Base-by-base conservation (phyloP, 2,329 filamentous ascomycete species). In the Alternaria brassicae region DNA sequence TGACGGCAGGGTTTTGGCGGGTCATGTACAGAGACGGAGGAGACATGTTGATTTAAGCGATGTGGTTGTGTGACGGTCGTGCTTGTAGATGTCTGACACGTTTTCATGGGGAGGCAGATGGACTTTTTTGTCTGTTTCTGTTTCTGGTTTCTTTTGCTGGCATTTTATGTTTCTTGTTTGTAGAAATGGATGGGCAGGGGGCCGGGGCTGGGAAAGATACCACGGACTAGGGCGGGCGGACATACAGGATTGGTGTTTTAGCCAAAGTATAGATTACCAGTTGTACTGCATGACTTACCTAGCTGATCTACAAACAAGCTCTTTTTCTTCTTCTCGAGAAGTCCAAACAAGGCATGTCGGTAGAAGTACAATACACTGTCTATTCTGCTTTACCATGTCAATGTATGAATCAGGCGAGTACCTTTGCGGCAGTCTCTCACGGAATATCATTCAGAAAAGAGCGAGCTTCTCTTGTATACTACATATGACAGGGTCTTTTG, bases 41-140 rank as follows among this genome's bases (percentile, higher is more conserved):
- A 60, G 75, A 34, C 65, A 68, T 6, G 53, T 76, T 30, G 70
- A 71, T 47, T 61, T 76, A 12, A 66, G 63, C 19, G n/a, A 42
- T 12, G 51, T 76, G 4, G 53, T 72, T 49, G 66, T 76, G 60
- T 76, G 66, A 75, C 47, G 28, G 41, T 45, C 59, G 58, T 56
- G 36, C 40, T 75, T 75, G 73, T 75, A 74, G 63, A 75, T 75
- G 72, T 59, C 19, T 47, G 4, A 44, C 50, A 12, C 27, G 25
- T 6, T 40, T 34, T 17, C 17, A n/a, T n/a, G n/a, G 30, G 15
- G 51, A n/a, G 30, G 44, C 8, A 48, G 32, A 23, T 8, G 13
- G 28, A 37, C n/a, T 36, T 51, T 55, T 34, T 25, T 27, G 4
- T 32, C 4, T 27, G n/a, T n/a, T n/a, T n/a, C n/a, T 27, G 25